Percentiles rank a stretch among this genome's conserved stretches.
phyloP scores from a whole-genome alignment of 2,329 filamentous ascomycete genomes.

The Aaosphaeria pasadenensis region DNA sequence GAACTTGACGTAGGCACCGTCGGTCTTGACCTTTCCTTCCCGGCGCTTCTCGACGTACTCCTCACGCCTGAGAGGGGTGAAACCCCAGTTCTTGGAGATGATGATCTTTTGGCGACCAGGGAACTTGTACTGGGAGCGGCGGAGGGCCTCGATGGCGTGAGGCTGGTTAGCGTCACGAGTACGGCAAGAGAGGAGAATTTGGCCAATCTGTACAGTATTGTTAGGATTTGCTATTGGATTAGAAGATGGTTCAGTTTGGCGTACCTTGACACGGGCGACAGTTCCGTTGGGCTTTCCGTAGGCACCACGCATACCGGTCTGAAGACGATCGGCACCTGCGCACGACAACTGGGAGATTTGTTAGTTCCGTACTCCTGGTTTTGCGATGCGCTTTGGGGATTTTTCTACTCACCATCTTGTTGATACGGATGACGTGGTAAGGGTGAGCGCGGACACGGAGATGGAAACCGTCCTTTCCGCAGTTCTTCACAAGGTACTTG shows the following conservation, averaged over 20 bases:
- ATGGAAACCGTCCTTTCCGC: constrained; percentile 71
- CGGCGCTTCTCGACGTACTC: constrained; percentile 97
- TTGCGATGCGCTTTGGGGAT: too few relatives aligned
- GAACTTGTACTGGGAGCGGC: constrained; percentile 99
- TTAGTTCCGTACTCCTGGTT: neutral
- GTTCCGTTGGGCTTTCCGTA: constrained; percentile 99
- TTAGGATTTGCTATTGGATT: neutral
- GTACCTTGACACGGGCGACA: constrained; percentile 99
- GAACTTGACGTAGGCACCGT: constrained; percentile 99
- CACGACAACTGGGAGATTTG: constrained; percentile 69
- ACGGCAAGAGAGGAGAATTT: constrained; percentile 96
- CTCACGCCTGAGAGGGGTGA: constrained; percentile 96
- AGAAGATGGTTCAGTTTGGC: constrained; percentile 92
- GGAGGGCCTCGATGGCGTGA: constrained; percentile 95
- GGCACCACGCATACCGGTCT: constrained; percentile 99
- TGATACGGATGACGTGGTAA: constrained; percentile 99
- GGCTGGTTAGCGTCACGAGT: constrained; percentile 93
- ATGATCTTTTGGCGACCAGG: constrained; percentile 99
- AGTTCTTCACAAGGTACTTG: constrained; percentile 78
- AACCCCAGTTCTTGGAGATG: constrained; percentile 99
- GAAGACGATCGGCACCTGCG: constrained; percentile 99
- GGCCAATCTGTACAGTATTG: constrained; percentile 71
- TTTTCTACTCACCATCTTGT: constrained; percentile 74
- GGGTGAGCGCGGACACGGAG: constrained; percentile 83
- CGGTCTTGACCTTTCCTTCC: constrained; percentile 88